A percentile compares a stretch with the other conserved stretches of the same genome.
Evolutionary conservation across 1,284 basidiomycete species (phyloP).

Genomic region (Cryptococcus amylolentus): DNA sequence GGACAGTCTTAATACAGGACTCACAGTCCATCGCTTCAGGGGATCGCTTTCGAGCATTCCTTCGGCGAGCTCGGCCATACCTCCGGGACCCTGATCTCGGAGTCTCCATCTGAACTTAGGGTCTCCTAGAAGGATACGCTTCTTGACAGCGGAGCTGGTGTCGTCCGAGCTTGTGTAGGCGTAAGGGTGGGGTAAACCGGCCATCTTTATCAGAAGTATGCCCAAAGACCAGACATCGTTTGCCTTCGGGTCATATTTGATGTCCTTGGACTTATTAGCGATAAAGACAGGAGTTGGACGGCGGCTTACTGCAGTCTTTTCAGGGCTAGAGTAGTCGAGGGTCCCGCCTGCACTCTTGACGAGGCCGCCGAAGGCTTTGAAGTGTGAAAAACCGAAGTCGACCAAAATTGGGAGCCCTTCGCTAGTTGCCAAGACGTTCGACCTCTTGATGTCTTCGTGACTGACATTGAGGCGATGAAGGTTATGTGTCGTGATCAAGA

Average conservation of each 20-base stretch:
- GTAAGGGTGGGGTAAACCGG: conserved; percentile 39
- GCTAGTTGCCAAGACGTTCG: conserved; percentile 39
- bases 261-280: conserved; percentile 18
- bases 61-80: conserved; percentile 27
- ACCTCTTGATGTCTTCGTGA: conserved; percentile 49
- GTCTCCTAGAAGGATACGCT: conserved; percentile 22
- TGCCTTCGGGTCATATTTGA: conserved; percentile 33
- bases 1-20: conserved; percentile 7
- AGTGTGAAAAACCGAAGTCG: conserved; percentile 48
- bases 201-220: conserved; percentile 39
- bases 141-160: conserved; percentile 20
- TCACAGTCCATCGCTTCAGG: conserved; percentile 32
- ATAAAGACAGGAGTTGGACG: not conserved
- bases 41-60: conserved; percentile 40
- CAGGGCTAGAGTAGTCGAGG: conserved; percentile 45
- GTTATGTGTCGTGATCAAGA: conserved; percentile 34
- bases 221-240: conserved; percentile 48
- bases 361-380: conserved; percentile 24
- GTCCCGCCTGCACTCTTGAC: conserved; percentile 44
- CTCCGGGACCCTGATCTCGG: conserved; percentile 9
- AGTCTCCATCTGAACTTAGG: conserved; percentile 21
- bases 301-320: conserved; percentile 38
- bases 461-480: conserved; percentile 42
- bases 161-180: conserved; percentile 14
- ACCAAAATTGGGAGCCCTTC: conserved; percentile 28